Conservation (phyloP, 2,329 filamentous ascomycete genomes). For the Beauveria pseudobassiana region DNA sequence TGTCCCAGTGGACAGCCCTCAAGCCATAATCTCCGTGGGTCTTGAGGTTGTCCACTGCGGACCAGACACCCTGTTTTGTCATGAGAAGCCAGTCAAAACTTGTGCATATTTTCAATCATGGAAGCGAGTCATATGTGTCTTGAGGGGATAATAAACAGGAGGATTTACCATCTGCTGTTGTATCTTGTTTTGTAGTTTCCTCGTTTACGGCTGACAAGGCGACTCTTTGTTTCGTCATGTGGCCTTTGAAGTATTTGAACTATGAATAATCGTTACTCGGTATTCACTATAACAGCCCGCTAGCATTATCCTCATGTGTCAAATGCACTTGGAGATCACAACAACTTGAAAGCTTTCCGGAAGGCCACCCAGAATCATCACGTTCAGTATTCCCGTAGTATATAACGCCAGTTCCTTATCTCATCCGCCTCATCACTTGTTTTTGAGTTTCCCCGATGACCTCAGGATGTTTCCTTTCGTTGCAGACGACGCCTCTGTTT, state of each 20-base stretch:
- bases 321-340: neutral
- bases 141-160: constrained; percentile 3
- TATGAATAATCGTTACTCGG: neutral
- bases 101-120: constrained; percentile 12
- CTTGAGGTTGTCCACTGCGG: neutral
- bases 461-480: neutral
- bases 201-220: neutral
- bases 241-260: neutral
- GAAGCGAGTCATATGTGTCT: constrained; percentile 9
- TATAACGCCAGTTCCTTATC: neutral
- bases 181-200: neutral
- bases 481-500: neutral
- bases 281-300: neutral
- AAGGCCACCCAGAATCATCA: neutral
- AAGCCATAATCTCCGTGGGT: neutral
- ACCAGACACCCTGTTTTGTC: neutral
- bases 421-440: neutral
- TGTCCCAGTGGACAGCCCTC: neutral
- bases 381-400: neutral
- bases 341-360: neutral
- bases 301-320: neutral
- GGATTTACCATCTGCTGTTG: neutral
- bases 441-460: neutral
- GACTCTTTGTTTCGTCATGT: neutral
- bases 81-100: constrained; percentile 1